Evolutionary conservation across 1,139 yeast species (phyloP), one percentile per base, ranked within the genome.

Genomic region (Zhuliangozyma parablackwelliae): DNA sequence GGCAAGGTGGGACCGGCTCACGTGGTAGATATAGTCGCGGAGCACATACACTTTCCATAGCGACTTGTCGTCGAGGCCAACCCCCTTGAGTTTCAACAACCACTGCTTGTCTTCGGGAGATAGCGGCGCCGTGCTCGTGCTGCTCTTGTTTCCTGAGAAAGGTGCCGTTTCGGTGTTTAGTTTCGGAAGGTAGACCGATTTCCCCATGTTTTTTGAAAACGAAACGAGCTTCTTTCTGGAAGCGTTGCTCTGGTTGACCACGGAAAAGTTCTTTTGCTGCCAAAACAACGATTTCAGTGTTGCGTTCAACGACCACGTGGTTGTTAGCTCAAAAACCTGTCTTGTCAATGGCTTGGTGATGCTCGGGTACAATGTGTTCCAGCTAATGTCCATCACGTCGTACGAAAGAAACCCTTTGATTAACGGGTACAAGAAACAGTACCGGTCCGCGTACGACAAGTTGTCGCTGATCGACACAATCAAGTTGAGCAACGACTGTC

Each of bases 341-440:
- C 83, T 72, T 0, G 90, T 63, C 2, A 90, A 53, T 1, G 95
- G 90, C 33, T 72, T 70, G 30, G 81, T 78, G 30, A 82, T 69
- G 44, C 86, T 75, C 2, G 85, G 77, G 40, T 80, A 75, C 28
- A 89, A 56, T 1, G 78, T 67, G 21, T 77, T 75, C 78, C 90
- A 83, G 1, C 73, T 61, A 45, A 88, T 78, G 30, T 72, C 78
- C 1, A 81, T 68, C 3, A 89, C 72, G 47, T 92, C 97, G 53
- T 86, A 82, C 21, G 79, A 77, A 51, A 92, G 72, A 52, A 74
- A 89, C 0, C 88, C 82, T 42, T 85, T 72, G n/a, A 92, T 71
- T 26, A 86, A 69, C 0, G 97, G 97, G 45, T 87, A 82, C 16
- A 90, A 61, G 53, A 88, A 73, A 52, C 97, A 90, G 48, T 84